Conservation (phyloP, 2,329 filamentous ascomycete genomes). For the Trichoderma sp. region DNA sequence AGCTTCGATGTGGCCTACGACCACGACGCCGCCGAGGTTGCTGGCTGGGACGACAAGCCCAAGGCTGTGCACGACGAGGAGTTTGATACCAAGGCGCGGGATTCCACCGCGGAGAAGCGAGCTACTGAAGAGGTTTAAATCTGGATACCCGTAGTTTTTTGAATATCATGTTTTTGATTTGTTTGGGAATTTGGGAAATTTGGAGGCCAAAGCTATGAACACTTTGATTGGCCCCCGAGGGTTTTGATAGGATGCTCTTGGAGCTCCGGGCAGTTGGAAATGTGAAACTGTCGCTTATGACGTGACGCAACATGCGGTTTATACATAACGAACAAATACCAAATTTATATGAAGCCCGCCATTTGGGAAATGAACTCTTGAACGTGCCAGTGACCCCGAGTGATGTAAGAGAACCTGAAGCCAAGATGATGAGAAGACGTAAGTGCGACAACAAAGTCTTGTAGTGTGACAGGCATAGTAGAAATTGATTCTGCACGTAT, state of each 20-base stretch:
- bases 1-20: slow-evolving; percentile 53
- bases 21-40: slow-evolving; percentile 49
- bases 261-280: not conserved
- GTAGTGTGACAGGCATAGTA: too few species aligned
- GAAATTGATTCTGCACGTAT: not conserved
- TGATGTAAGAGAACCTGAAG: not conserved
- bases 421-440: not conserved
- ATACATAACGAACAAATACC: not conserved
- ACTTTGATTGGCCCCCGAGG: not conserved
- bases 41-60: slow-evolving; percentile 39
- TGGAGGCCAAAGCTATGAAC: not conserved
- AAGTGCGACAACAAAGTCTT: too few species aligned
- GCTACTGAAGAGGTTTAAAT: slow-evolving; percentile 15
- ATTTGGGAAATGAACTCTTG: not conserved
- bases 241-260: not conserved
- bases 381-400: fast-evolving
- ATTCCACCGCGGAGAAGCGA: slow-evolving; percentile 9
- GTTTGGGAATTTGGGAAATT: not conserved
- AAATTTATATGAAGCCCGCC: not conserved
- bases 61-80: slow-evolving; percentile 9
- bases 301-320: not conserved
- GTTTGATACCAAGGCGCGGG: slow-evolving; percentile 9
- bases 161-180: not conserved
- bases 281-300: not conserved
- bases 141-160: not conserved